Base-by-base conservation (phyloP, 805 yeast species). In the Monosporozyma aerobia region DNA sequence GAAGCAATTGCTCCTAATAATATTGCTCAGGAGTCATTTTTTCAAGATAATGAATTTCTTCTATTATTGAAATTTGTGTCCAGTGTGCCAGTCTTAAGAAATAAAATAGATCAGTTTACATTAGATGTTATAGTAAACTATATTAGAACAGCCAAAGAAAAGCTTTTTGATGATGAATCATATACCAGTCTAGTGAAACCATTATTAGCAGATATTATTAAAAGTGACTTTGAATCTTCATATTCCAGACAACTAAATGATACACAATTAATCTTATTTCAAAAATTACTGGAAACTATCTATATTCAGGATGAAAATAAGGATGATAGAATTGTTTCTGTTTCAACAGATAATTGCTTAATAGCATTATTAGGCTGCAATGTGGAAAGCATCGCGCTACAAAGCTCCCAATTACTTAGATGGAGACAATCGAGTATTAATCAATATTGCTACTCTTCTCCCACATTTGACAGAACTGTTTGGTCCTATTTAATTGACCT, bases 381-480 rank as follows among this genome's bases (percentile, higher is more conserved):
- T 9, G 51, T 55, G 4, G 64, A 59, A 49, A 41, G 30, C 5
- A 43, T 64, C 14, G 56, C 64, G 3, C 29, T 33, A 1, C 39
- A 53, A 5, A 47, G 60, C 41, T 57, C 64, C 3, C 56, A 57
- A 41, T 25, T 64, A 40, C 60, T 81, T 16, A 75, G 82, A 55
- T 84, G 88, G 89, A 76, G 81, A 66, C 70, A 75, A 29, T 51
- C 59, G 1, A 53, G 59, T 0, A 68, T 80, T 5, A 56, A 60
- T 39, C 41, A 50, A n/a, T 22, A 23, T 3, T 62, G 64, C 43
- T 59, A 49, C 1, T 41, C 55, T 1, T 52, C 57, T 23, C 48
- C 44, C 2, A 30, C 53, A 0, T 58, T 72, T 23, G 68, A 69
- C 46, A n/a, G 45, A 3, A 61, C 69, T 7, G 57, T 75, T 5